Percentiles rank a stretch among this genome's conserved stretches.
Conservation (phyloP, 129 eudicot genomes). For the Flaveria ramosissima region DNA sequence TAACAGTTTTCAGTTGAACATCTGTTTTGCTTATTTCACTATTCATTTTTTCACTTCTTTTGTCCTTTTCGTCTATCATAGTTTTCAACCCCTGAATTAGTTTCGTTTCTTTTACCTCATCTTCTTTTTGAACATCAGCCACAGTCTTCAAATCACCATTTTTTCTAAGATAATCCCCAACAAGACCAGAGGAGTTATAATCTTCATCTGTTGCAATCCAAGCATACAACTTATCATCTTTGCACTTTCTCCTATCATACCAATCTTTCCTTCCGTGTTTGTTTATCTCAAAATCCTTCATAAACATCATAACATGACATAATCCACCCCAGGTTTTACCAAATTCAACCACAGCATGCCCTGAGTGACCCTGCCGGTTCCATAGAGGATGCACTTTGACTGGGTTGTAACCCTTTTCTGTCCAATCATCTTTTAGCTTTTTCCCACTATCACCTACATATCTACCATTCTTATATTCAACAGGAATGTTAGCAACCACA, state of each 20-base stretch:
- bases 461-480: constrained; percentile 36
- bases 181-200: constrained; percentile 37
- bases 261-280: constrained; percentile 59
- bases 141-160: constrained; percentile 61
- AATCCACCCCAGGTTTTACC: constrained; percentile 61
- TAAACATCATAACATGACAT: constrained; percentile 48
- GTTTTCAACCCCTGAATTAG: constrained; percentile 42
- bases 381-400: constrained; percentile 64
- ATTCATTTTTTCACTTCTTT: constrained; percentile 50
- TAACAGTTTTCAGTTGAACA: constrained; percentile 28
- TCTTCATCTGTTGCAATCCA: constrained; percentile 72
- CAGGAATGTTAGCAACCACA: constrained; percentile 63
- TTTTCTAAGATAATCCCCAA: constrained; percentile 53
- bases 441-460: constrained; percentile 62
- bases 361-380: constrained; percentile 56
- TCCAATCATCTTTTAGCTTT: constrained; percentile 56
- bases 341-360: constrained; percentile 67
- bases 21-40: constrained; percentile 52
- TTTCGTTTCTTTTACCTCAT: constrained; percentile 32
- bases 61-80: constrained; percentile 39
- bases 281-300: constrained; percentile 47
- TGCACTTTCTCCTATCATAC: constrained; percentile 28
- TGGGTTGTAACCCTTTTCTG: constrained; percentile 55
- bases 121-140: constrained; percentile 53
- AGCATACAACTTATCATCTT: constrained; percentile 62